Conservation (phyloP, 331 rosid species). For the Quercus tomentella region DNA sequence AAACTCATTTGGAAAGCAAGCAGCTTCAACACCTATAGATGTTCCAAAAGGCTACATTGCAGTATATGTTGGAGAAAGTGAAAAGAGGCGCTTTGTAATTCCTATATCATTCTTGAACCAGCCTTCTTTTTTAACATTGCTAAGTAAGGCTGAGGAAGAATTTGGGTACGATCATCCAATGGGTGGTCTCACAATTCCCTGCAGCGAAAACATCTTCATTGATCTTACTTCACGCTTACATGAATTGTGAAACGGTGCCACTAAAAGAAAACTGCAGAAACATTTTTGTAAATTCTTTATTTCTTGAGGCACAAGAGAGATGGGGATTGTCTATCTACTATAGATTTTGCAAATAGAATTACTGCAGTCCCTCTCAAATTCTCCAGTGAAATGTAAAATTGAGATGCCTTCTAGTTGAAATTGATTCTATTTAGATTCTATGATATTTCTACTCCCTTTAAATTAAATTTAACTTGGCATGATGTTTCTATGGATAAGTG, state of each 20-base stretch:
- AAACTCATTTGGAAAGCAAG: background rate
- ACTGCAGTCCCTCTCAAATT: no score
- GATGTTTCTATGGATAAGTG: no score
- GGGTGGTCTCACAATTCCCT: slow-evolving; percentile 34
- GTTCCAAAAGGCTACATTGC: slow-evolving; percentile 19
- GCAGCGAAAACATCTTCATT: slow-evolving; percentile 25
- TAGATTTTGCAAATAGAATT: no score
- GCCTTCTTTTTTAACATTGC: slow-evolving; percentile 10
- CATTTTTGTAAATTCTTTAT: no score
- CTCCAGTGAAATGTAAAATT: no score
- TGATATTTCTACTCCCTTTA: no score
- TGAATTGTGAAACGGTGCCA: background rate
- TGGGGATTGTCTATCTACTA: no score
- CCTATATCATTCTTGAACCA: slow-evolving; percentile 28
- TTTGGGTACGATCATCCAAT: slow-evolving; percentile 30
- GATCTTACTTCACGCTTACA: background rate
- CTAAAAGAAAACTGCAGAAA: no score
- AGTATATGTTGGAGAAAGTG: slow-evolving; percentile 28
- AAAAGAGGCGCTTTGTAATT: slow-evolving; percentile 24
- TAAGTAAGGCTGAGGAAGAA: slow-evolving; percentile 26
- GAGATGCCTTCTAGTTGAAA: no score
- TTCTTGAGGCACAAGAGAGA: no score
- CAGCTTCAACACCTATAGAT: background rate
- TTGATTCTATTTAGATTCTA: no score
- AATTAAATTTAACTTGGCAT: no score